These are phyloP conservation scores for Calonectria honghensis DNA, from an alignment of 2,329 filamentous ascomycete species.

Conservation along the genomic window DNA sequence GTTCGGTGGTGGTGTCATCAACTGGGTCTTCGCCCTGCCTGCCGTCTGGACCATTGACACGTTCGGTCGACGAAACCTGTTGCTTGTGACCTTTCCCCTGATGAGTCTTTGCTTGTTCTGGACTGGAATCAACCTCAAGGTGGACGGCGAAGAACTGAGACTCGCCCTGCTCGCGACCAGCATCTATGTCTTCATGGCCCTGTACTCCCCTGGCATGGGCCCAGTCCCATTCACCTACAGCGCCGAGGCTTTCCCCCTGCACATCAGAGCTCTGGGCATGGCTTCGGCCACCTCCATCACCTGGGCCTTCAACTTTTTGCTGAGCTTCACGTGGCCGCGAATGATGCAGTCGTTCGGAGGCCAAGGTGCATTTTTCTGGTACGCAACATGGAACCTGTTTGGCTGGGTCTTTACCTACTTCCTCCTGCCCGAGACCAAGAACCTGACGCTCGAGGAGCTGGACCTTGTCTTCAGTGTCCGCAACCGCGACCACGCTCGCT, in stretches of 20 bases:
- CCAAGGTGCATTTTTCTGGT: conserved; percentile 63
- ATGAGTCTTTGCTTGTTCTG: conserved; percentile 57
- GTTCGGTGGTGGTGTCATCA: conserved; percentile 65
- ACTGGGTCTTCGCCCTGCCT: conserved; percentile 67
- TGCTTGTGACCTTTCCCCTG: conserved; percentile 58
- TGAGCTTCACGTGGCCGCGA: conserved; percentile 58
- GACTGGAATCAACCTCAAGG: conserved; percentile 54
- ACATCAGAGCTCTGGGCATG: conserved; percentile 61
- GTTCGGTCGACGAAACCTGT: conserved; percentile 70
- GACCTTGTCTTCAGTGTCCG: conserved; percentile 69
- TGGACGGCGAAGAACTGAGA: conserved; percentile 46
- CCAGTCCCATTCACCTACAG: conserved; percentile 62
- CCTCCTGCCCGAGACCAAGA: conserved; percentile 71
- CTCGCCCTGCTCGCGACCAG: conserved; percentile 57
- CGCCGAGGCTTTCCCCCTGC: conserved; percentile 61
- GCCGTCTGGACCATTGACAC: conserved; percentile 66
- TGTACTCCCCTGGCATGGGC: conserved; percentile 61
- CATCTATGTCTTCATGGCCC: conserved; percentile 60
- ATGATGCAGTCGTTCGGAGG: conserved; percentile 55
- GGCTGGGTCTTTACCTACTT: conserved; percentile 69
- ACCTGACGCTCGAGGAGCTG: conserved; percentile 69
- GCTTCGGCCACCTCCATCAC: conserved; percentile 61
- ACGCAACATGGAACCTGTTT: conserved; percentile 67
- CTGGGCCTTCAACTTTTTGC: conserved; percentile 59
- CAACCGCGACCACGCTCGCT: conserved; percentile 62